phyloP scores from a whole-genome alignment of 2,329 filamentous ascomycete species.

The Trichoderma breve region DNA sequence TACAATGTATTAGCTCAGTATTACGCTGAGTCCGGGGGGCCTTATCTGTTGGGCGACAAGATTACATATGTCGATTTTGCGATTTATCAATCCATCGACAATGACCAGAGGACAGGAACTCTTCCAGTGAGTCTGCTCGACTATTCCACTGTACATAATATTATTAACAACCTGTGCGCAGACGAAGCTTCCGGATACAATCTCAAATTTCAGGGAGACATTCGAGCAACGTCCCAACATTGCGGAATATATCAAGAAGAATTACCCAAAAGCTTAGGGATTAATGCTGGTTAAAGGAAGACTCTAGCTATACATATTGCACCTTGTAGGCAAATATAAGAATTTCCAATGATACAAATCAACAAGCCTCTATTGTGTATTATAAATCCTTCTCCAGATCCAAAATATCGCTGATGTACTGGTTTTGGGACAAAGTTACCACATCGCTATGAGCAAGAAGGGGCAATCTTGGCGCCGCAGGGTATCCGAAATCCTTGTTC shows the following conservation, averaged over 20 bases:
- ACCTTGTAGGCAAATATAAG: background rate
- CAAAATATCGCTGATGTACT: background rate
- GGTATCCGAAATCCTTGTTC: background rate
- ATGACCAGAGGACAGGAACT: background rate
- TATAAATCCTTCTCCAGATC: background rate
- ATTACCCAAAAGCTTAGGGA: background rate
- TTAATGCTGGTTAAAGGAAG: background rate
- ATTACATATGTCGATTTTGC: background rate
- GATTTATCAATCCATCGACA: background rate
- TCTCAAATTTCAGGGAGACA: background rate
- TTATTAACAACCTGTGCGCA: background rate
- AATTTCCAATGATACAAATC: background rate
- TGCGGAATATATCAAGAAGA: slow-evolving; percentile 14
- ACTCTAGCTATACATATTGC: background rate
- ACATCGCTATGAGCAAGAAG: background rate
- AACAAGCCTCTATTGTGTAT: background rate
- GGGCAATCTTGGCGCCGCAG: background rate
- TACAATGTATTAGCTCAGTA: background rate
- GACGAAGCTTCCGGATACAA: background rate
- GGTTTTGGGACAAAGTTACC: background rate
- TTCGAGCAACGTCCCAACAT: slow-evolving; percentile 18
- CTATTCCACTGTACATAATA: fast-evolving
- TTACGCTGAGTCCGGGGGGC: background rate
- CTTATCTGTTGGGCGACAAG: background rate
- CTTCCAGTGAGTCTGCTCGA: background rate